Base-by-base conservation (phyloP, 345 rosid species). In the Populus ilicifolia region DNA sequence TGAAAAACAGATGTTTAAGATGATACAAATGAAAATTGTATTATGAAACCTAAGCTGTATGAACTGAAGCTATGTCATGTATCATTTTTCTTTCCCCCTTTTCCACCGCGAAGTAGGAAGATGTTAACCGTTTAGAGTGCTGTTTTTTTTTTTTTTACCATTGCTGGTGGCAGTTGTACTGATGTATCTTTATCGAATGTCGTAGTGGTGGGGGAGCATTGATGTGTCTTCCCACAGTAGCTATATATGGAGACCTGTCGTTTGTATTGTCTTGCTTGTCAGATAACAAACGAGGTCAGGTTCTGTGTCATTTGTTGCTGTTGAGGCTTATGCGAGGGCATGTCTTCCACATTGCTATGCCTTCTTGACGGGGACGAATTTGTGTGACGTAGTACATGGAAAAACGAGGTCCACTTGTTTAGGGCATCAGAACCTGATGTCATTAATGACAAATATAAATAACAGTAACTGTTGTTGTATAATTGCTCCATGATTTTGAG, bases 121-220 rank as follows among this genome's bases (percentile, higher is more conserved):
- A 73, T 50, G 59, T 69, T 69, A 69, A 69, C 74, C 54, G 56
- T 56, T 77, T 69, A 77, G 68, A 69, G 68, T 68, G 67, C 59
- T 77, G 73, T 43, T 44, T 69, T 56, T 36, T 69, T 54, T 69
- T 21, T 43, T 43, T 10, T 43, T 11, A 13, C 13, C 46, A 13
- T 43, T 44, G 27, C 35, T 67, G 66, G 44, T 52, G 35, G 46
- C 80, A 77, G 41, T 25, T 77, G 67, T 67, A 66, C 56, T 39
- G 81, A 44, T 52, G 65, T 52, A 48, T 44, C 43, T 25, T 20
- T 21, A 72, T 36, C 18, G 54, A 5, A 44, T 46, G 78, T 67
- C 66, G 48, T 35, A 65, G 69, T 33, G 6, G 69, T 5, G 0
- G 35, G 69, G 21, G n/a, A 27, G 33, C 65, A 21, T 12, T 9